phyloP scores from a whole-genome alignment of 1,284 basidiomycete genomes.

The Austroboletus novae-zelandiae region DNA sequence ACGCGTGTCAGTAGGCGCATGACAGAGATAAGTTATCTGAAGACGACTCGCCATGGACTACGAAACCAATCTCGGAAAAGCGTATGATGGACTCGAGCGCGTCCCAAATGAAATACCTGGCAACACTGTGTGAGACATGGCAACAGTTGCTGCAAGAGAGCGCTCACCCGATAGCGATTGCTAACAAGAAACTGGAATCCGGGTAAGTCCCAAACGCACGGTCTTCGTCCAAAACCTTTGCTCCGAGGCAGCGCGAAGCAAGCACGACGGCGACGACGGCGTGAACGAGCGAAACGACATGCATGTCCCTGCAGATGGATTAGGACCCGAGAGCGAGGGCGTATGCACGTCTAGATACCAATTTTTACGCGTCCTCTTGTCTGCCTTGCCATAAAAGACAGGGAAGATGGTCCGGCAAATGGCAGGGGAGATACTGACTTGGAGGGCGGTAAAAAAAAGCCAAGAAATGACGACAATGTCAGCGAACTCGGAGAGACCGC shows the following conservation, averaged over 20 bases:
- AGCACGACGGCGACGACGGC: conserved; percentile 44
- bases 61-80: conserved; percentile 55
- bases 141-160: background rate
- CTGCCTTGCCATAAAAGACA: conserved; percentile 41
- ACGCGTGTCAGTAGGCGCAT: conserved; percentile 1
- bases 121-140: background rate
- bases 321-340: background rate
- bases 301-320: conserved; percentile 44
- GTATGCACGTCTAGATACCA: conserved; percentile 41
- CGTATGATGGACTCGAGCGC: conserved; percentile 45
- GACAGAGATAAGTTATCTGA: background rate
- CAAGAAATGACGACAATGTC: conserved; percentile 66
- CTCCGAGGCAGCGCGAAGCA: conserved; percentile 38
- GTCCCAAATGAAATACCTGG: conserved; percentile 57
- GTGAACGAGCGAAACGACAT: conserved; percentile 51
- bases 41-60: conserved; percentile 54
- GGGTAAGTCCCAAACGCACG: conserved; percentile 49
- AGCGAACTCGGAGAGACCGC: conserved; percentile 55
- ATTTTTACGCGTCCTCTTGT: conserved; percentile 45
- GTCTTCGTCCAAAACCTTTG: conserved; percentile 39
- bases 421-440: conserved; percentile 50
- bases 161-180: conserved; percentile 48
- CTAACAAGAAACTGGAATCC: conserved; percentile 36
- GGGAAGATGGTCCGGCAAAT: conserved; percentile 44
- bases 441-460: conserved; percentile 46